A percentile compares a stretch with the other conserved stretches of the same genome.
These are phyloP conservation scores for Penicillium hordei DNA, from an alignment of 2,329 filamentous ascomycete genomes.

Conservation along the genomic window DNA sequence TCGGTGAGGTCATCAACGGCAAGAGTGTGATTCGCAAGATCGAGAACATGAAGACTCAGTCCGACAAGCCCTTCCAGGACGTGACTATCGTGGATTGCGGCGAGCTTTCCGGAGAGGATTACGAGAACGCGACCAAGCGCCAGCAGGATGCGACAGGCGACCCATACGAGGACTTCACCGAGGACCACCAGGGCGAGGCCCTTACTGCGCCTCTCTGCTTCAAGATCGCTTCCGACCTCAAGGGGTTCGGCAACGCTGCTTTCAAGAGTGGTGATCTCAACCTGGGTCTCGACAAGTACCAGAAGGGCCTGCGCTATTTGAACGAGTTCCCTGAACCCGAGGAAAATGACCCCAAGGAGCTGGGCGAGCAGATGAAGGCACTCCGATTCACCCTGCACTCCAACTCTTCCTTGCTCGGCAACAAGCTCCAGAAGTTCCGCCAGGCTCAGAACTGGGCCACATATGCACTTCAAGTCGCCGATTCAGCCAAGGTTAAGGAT, in stretches of 20 bases:
- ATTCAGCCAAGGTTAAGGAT: slow-evolving; percentile 62
- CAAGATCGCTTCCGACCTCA: slow-evolving; percentile 79
- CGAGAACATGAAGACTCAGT: slow-evolving; percentile 75
- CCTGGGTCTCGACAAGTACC: slow-evolving; percentile 83
- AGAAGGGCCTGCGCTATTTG: slow-evolving; percentile 86
- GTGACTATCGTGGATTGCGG: slow-evolving; percentile 81
- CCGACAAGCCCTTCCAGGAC: slow-evolving; percentile 75
- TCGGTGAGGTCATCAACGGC: slow-evolving; percentile 88
- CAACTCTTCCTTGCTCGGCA: slow-evolving; percentile 81
- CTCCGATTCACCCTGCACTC: slow-evolving; percentile 84
- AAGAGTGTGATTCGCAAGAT: slow-evolving; percentile 89
- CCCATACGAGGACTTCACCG: slow-evolving; percentile 91
- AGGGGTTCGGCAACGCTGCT: slow-evolving; percentile 87
- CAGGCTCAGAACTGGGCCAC: slow-evolving; percentile 70
- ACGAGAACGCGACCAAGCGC: slow-evolving; percentile 66
- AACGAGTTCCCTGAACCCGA: slow-evolving; percentile 73
- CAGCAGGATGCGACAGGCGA: slow-evolving; percentile 79
- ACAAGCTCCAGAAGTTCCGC: slow-evolving; percentile 72
- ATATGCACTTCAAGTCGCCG: slow-evolving; percentile 65
- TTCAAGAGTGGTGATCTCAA: slow-evolving; percentile 76
- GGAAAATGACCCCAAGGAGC: slow-evolving; percentile 69
- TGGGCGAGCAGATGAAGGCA: slow-evolving; percentile 65
- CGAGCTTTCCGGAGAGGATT: slow-evolving; percentile 72
- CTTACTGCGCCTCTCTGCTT: slow-evolving; percentile 68
- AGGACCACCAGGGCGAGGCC: slow-evolving; percentile 67